phyloP scores from a whole-genome alignment of 192 early-diverging fungal genomes.

The Diversispora eburnea region DNA sequence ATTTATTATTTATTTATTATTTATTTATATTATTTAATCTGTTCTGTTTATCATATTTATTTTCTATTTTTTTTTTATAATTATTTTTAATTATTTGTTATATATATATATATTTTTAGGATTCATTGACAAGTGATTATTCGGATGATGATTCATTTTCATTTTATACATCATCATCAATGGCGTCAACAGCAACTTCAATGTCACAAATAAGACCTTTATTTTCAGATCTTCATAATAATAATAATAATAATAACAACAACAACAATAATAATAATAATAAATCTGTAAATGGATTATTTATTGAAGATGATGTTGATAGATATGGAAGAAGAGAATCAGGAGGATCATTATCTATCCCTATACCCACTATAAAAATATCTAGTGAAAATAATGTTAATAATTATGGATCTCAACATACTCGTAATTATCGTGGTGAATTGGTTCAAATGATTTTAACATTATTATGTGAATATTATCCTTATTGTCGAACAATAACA shows the following conservation, averaged over 20 bases:
- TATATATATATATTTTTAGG: conserved; percentile 18
- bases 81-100: no score
- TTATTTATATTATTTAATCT: no score
- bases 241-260: not conserved
- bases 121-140: conserved; percentile 30
- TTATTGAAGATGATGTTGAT: conserved; percentile 4
- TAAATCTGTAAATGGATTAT: not conserved
- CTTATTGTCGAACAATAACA: conserved; percentile 19
- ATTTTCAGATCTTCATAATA: not conserved
- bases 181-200: not conserved
- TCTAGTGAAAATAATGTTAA: not conserved
- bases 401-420: not conserved
- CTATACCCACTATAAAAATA: conserved; percentile 9
- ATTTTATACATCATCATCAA: conserved; percentile 26
- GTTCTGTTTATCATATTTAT: not conserved
- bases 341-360: not conserved
- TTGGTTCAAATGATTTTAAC: not conserved
- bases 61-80: not conserved
- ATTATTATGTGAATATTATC: conserved; percentile 10
- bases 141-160: conserved; percentile 22
- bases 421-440: conserved; percentile 1
- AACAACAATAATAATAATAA: not conserved
- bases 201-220: not conserved
- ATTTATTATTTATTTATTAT: not conserved
- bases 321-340: not conserved